Evolutionary conservation across 169 alveolate genomes (phyloP).

Genomic region (Plasmodium berghei): DNA sequence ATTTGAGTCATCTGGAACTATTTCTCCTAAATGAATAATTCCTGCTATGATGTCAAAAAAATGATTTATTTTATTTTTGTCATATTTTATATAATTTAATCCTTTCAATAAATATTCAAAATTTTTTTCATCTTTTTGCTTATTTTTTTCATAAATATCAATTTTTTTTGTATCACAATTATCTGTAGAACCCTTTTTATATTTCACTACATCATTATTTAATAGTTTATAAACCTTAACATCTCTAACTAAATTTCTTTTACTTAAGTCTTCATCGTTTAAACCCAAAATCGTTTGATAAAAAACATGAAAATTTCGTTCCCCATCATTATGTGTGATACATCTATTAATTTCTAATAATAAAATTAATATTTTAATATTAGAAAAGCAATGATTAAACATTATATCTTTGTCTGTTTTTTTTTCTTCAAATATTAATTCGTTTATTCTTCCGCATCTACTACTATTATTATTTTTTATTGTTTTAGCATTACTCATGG

Average conservation of each 20-base stretch:
- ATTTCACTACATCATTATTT: background rate
- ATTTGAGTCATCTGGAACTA: slow-evolving; percentile 3
- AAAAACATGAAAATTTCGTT: slow-evolving; percentile 98
- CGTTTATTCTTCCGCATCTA: slow-evolving; percentile 98
- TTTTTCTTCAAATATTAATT: slow-evolving; percentile 91
- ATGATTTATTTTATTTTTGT: slow-evolving; percentile 21
- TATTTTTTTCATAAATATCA: background rate
- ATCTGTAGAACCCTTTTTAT: background rate
- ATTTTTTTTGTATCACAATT: background rate
- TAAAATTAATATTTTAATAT: slow-evolving; percentile 35
- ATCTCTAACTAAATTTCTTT: slow-evolving; percentile 41
- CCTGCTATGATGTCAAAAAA: slow-evolving; percentile 54
- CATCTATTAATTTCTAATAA: slow-evolving; percentile 97
- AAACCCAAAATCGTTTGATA: slow-evolving; percentile 86
- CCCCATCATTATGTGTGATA: slow-evolving; percentile 89
- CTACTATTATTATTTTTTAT: slow-evolving; percentile 96
- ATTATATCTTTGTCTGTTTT: slow-evolving; percentile 93
- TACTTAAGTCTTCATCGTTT: slow-evolving; percentile 28
- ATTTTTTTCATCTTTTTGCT: slow-evolving; percentile 33
- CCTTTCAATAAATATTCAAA: slow-evolving; percentile 43
- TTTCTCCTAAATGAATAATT: slow-evolving; percentile 56
- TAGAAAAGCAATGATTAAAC: slow-evolving; percentile 85
- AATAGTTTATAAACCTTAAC: slow-evolving; percentile 26
- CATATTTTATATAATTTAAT: slow-evolving; percentile 56
- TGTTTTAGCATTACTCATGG: slow-evolving; percentile 99